phyloP scores from a whole-genome alignment of 139 green algal species.

The Chlamydomonas applanata region DNA sequence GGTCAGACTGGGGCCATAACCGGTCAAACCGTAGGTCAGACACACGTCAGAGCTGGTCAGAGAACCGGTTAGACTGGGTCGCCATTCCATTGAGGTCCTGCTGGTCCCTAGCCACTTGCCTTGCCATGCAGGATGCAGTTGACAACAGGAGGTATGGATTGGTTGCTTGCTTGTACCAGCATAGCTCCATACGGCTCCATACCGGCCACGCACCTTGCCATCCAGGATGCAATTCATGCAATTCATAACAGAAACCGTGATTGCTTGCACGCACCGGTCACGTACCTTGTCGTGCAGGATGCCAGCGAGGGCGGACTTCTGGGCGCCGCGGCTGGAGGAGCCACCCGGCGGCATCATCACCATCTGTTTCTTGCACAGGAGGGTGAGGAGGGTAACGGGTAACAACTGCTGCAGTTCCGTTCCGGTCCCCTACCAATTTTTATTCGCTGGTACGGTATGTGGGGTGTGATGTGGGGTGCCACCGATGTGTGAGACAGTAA shows the following conservation, averaged over 20 bases:
- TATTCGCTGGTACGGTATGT: not conserved
- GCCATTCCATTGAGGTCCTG: not conserved
- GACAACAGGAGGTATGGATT: not conserved
- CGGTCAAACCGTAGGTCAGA: too few relatives aligned
- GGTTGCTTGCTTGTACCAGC: too few relatives aligned
- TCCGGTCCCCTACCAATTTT: too few relatives aligned
- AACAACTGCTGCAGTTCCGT: not conserved
- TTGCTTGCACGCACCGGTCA: not conserved
- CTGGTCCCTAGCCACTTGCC: not conserved
- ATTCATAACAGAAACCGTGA: too few relatives aligned
- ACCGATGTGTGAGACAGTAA: not conserved
- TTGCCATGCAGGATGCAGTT: not conserved
- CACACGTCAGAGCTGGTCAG: too few relatives aligned
- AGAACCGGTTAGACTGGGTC: not conserved
- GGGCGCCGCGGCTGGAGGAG: constrained; percentile 45
- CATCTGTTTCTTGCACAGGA: constrained; percentile 33
- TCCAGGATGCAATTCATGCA: too few relatives aligned
- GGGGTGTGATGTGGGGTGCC: not conserved
- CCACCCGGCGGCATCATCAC: constrained; percentile 76
- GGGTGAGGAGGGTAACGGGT: not conserved
- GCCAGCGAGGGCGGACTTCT: constrained; percentile 79
- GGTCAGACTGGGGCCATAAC: too few relatives aligned
- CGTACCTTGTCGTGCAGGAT: constrained; percentile 75
- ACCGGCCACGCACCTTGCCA: too few relatives aligned
- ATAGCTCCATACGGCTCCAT: not conserved